Evolutionary conservation across 495 filamentous ascomycete genomes (phyloP).

Genomic region (Penicillium coffeae): DNA sequence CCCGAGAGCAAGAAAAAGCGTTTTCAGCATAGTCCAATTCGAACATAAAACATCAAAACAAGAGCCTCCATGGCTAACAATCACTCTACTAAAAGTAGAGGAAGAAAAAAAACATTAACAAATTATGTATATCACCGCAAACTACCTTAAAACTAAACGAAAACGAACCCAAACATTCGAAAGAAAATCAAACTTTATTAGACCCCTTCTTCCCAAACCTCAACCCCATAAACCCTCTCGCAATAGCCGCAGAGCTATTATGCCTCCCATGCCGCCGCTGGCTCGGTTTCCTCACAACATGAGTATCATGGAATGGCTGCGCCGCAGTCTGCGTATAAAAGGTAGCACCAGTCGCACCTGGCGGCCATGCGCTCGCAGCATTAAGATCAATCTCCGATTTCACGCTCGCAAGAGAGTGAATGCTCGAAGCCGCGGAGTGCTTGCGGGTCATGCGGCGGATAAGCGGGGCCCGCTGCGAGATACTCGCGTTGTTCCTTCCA

Average conservation of each 20-base stretch:
- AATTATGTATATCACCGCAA: too few species aligned
- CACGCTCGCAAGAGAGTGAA: conserved; percentile 61
- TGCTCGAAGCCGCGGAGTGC: conserved; percentile 63
- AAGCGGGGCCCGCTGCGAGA: conserved; percentile 23
- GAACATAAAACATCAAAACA: too few species aligned
- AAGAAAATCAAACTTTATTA: conserved; percentile 23
- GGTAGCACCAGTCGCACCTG: not conserved
- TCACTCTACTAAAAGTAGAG: too few species aligned
- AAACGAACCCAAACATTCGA: not conserved
- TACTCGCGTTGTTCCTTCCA: too few species aligned
- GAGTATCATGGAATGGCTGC: conserved; percentile 6
- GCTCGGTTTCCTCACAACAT: conserved; percentile 14
- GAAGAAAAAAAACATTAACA: not conserved
- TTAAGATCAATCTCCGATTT: conserved; percentile 58
- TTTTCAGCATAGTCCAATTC: too few species aligned
- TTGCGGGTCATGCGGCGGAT: conserved; percentile 29
- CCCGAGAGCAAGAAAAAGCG: too few species aligned
- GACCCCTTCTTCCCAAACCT: conserved; percentile 29
- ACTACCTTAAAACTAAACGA: too few species aligned
- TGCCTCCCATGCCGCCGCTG: conserved; percentile 18
- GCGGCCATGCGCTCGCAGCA: conserved; percentile 6
- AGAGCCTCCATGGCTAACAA: too few species aligned
- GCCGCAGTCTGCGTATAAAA: conserved; percentile 4
- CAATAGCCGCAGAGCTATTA: conserved; percentile 16
- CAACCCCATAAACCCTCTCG: conserved; percentile 36